A percentile compares a stretch with the other conserved stretches of the same genome.
These are phyloP conservation scores for Naganishia kalamii DNA, from an alignment of 768 basidiomycete species.

Conservation along the genomic window DNA sequence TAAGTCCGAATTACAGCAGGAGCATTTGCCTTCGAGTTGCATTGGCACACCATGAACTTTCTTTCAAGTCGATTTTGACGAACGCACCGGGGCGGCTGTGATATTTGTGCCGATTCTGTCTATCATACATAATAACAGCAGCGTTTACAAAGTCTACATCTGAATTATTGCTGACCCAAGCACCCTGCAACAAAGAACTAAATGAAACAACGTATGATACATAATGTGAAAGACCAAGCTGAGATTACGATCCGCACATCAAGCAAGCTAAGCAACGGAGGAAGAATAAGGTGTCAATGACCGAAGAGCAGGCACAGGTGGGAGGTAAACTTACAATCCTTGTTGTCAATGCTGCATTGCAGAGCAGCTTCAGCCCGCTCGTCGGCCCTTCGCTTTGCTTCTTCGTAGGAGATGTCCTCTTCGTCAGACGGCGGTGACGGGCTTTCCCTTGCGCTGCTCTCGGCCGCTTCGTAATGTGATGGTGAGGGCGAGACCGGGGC, in stretches of 20 bases:
- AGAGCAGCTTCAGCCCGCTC: constrained; percentile 46
- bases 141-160: not conserved
- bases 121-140: not conserved
- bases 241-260: constrained; percentile 13
- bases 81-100: not conserved
- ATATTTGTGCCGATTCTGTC: not conserved
- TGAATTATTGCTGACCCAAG: not conserved
- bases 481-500: constrained; percentile 11
- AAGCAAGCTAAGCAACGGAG: constrained; percentile 1
- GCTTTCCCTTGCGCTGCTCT: not conserved
- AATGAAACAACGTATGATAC: constrained; percentile 8
- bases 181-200: not conserved
- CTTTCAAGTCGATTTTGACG: no score
- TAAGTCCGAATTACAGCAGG: no score
- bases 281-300: not conserved
- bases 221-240: not conserved
- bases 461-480: constrained; percentile 4
- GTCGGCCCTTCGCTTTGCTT: constrained; percentile 44
- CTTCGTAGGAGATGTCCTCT: constrained; percentile 45
- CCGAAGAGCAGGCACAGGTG: not conserved
- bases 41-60: no score
- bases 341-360: constrained; percentile 47
- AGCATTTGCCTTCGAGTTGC: no score
- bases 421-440: constrained; percentile 32
- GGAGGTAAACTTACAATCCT: constrained; percentile 30